Percentiles rank a stretch among this genome's conserved stretches.
These are phyloP conservation scores for Bromus sterilis DNA, from an alignment of 176 grass and related monocot genomes.

Conservation along the genomic window DNA sequence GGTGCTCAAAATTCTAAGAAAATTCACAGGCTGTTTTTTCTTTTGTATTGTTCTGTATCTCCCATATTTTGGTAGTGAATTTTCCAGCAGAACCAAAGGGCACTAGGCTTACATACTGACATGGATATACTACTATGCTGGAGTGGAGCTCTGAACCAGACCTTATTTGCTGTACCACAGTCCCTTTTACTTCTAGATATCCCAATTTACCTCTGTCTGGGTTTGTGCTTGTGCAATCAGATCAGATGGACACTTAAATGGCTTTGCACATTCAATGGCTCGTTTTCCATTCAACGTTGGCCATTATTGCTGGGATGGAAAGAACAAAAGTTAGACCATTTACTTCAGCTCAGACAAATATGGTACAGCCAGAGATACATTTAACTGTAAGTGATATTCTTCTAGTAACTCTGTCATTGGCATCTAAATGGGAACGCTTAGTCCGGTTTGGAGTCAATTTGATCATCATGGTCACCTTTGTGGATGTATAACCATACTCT, in stretches of 20 bases:
- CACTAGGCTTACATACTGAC: not conserved
- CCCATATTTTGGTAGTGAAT: not conserved
- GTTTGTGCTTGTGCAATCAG: not conserved
- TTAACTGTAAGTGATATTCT: not conserved
- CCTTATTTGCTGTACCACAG: not conserved
- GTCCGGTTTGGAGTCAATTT: not conserved
- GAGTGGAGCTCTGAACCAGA: not conserved
- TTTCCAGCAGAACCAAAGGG: not conserved
- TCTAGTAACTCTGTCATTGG: not conserved
- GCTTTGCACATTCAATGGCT: not conserved
- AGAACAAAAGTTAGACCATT: not conserved
- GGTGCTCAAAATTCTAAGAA: not conserved
- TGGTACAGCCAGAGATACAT: not conserved
- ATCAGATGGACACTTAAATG: not conserved
- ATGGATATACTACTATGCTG: not conserved
- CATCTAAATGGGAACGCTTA: not conserved
- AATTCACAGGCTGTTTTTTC: not conserved
- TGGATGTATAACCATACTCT: not conserved
- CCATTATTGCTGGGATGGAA: not conserved
- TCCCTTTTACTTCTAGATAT: not conserved
- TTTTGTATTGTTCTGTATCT: not conserved
- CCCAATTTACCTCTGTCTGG: not conserved
- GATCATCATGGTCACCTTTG: not conserved
- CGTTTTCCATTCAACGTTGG: not conserved
- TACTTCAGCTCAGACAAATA: not conserved